phyloP scores from a whole-genome alignment of 768 basidiomycete genomes.

The Termitomyces sp. region DNA sequence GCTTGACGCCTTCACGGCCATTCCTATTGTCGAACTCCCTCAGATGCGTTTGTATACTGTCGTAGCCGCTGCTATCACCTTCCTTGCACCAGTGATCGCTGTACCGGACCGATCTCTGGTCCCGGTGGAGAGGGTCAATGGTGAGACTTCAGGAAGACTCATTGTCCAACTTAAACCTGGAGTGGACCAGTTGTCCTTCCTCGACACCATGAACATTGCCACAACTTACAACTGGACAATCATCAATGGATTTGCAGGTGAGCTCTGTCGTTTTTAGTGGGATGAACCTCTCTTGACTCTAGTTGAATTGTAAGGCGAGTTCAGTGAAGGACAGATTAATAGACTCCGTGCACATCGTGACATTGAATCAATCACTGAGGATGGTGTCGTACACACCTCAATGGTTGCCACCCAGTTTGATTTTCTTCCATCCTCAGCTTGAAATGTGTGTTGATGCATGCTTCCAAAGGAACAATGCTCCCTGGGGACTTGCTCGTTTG shows the following conservation, averaged over 20 bases:
- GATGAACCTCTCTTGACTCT: not conserved
- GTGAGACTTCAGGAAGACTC: too few species aligned
- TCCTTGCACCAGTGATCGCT: not conserved
- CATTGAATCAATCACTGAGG: slow-evolving; percentile 20
- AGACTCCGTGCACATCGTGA: slow-evolving; percentile 23
- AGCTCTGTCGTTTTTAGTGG: not conserved
- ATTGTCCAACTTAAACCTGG: too few species aligned
- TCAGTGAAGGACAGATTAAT: slow-evolving; percentile 20
- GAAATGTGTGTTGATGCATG: too few species aligned
- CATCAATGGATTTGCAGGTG: slow-evolving; percentile 5
- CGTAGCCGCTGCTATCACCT: not conserved
- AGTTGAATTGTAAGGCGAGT: not conserved
- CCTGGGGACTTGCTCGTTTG: slow-evolving; percentile 16
- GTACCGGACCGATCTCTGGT: not conserved
- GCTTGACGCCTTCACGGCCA: not conserved
- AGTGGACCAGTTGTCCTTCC: too few species aligned
- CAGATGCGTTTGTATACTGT: too few species aligned
- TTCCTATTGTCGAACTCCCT: too few species aligned
- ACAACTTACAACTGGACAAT: slow-evolving; percentile 23
- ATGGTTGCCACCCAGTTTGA: slow-evolving; percentile 21
- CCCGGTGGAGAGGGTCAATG: not conserved
- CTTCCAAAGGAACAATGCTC: slow-evolving; percentile 25
- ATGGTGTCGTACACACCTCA: slow-evolving; percentile 25
- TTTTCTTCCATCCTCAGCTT: too few species aligned
- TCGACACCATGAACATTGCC: not conserved